Evolutionary conservation across 2,329 filamentous ascomycete species (phyloP), one percentile per base, ranked within the genome.

Genomic region (Stagonosporopsis chrysanthemi): DNA sequence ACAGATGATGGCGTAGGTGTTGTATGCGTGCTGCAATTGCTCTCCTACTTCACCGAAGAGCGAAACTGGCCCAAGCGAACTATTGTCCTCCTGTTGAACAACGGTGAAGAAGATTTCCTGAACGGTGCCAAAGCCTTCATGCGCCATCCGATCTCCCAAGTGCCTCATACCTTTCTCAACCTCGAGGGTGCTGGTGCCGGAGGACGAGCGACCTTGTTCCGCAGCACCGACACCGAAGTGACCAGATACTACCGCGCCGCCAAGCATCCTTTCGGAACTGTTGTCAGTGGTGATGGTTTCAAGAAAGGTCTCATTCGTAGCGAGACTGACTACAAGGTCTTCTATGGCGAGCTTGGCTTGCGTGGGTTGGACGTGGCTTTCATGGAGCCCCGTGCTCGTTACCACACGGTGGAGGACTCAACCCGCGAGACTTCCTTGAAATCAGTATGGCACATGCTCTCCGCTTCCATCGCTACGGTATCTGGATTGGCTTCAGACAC

Each of bases 1-100:
- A 98, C 95, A 2, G 95, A 99, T 70, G 91, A 97, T 75, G 95
- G 94, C 7, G 88, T 97, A 60, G 92, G 92, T 26, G 91, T 96
- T 22, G 87, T 96, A n/a, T 90, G 90, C 0, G 81, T 94, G 39
- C 82, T 98, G 44, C 92, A 97, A 74, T 80, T 98, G 45, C 83
- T 98, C 60, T 90, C 88, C 61, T 91, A 97, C 77, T 97, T 96
- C 73, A 92, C 91, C 1, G 69, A 74, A 19, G 84, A 84, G 2
- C 79, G 85, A 0, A 86, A 90, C 62, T 87, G 87, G 70, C 93
- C 93, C 2, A 88, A 87, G 69, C 86, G 89, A 65, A 94, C 93
- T 2, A 84, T 99, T 40, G 86, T 98, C 14, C 83, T 92, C 9
- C 83, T 98, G 26, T 84, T 98, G 72, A 99, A 99, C 81, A 97